Evolutionary conservation across 192 early-diverging fungal genomes (phyloP), one percentile per base, ranked within the genome.

Genomic region (Coemansia sp.): DNA sequence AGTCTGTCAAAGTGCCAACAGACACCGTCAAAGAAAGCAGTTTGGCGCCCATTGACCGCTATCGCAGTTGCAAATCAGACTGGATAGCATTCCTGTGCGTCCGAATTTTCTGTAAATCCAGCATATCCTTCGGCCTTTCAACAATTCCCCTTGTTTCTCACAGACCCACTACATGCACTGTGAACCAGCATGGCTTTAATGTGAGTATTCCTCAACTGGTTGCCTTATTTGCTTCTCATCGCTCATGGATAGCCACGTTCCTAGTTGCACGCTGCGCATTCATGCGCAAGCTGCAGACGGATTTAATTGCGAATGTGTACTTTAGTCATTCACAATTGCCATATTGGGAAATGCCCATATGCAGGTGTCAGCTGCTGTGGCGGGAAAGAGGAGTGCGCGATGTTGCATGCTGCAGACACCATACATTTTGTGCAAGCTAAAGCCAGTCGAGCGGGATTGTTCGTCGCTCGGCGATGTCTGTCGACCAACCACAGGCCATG

Each of bases 291-390:
- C 52, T 28, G 26, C 52, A 17, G 5, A 25, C 52, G 2, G 26
- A 54, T 28, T 54, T 54, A 54, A 54, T 54, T 44, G 40, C 40
- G 40, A 44, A 54, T 54, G 25, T 14, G 22, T 15, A 54, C 15
- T 15, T n/a, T n/a, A 31, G 31, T 15, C 52, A 54, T 54, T 54
- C 52, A 25, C 52, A 54, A 54, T 54, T 54, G 28, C 52, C 28
- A 54, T 17, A 54, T 54, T 14, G 52, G 52, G 52, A 0, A 54
- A n/a, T 23, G 28, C 17, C 52, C 52, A 17, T 44, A 44, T 44
- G 40, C 40, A 31, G 34, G 15, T 54, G 52, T 54, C 52, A 54
- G 52, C 52, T 54, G 52, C 52, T 54, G 52, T 54, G 52, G 52
- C 52, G 22, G 22, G 17, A 54, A 28, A 54, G 28, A n/a, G 15